These are phyloP conservation scores for Oryza glumipatula DNA, from an alignment of 176 grass and related monocot species.

Conservation along the genomic window DNA sequence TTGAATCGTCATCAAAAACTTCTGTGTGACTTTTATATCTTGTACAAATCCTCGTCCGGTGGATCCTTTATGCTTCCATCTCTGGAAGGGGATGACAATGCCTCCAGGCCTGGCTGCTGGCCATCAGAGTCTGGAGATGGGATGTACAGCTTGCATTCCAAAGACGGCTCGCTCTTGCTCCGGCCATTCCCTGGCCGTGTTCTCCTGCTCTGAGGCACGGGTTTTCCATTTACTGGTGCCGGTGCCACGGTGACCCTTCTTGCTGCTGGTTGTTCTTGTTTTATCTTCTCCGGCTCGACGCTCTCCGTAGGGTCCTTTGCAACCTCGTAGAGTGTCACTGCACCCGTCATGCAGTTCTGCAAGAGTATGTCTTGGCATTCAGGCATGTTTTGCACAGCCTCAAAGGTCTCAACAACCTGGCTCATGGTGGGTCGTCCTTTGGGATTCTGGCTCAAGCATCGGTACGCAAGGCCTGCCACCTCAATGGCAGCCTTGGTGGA, in stretches of 20 bases:
- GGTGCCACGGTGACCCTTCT: slow-evolving; percentile 1
- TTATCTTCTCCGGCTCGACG: slow-evolving; percentile 51
- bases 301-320: slow-evolving; percentile 56
- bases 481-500: slow-evolving; percentile 67
- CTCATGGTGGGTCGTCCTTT: slow-evolving; percentile 83
- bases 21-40: slow-evolving; percentile 46
- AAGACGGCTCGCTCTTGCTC: slow-evolving; percentile 90
- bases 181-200: slow-evolving; percentile 67
- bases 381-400: slow-evolving; percentile 66
- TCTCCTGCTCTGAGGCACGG: slow-evolving; percentile 63
- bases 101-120: slow-evolving; percentile 47
- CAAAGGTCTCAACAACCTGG: slow-evolving; percentile 64
- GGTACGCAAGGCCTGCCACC: slow-evolving; percentile 72
- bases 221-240: slow-evolving; percentile 40
- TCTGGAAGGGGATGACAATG: slow-evolving; percentile 30
- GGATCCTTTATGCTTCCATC: slow-evolving; percentile 46
- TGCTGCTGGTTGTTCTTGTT: slow-evolving; percentile 42
- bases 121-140: slow-evolving; percentile 74
- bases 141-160: slow-evolving; percentile 76
- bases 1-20: slow-evolving; percentile 28
- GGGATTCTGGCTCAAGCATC: slow-evolving; percentile 88
- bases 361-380: slow-evolving; percentile 75
- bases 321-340: slow-evolving; percentile 77
- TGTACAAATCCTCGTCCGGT: slow-evolving; percentile 68
- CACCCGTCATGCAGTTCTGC: slow-evolving; percentile 52